Conservation (phyloP, 331 rosid species). For the Quercus tomentella region DNA sequence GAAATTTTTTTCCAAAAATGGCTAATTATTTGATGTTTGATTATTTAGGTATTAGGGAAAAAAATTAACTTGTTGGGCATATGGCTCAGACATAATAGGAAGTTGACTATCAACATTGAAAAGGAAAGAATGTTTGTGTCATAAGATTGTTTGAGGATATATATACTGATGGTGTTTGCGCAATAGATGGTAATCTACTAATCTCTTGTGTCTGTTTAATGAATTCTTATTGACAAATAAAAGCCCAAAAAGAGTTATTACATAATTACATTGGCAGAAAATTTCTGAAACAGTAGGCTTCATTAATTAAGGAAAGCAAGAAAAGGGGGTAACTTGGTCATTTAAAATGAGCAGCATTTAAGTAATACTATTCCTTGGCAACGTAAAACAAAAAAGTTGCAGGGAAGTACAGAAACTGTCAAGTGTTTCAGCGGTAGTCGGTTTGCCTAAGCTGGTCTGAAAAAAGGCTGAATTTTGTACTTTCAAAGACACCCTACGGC, state of each 20-base stretch:
- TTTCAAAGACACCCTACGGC: constrained; percentile 1
- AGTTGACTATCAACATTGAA: neutral
- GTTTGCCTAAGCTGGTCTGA: constrained; percentile 19
- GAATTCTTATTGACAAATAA: neutral
- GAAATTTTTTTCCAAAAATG: too few relatives aligned
- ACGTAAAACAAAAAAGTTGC: neutral
- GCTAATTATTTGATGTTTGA: too few relatives aligned
- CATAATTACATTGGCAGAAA: too few relatives aligned
- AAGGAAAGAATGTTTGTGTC: neutral
- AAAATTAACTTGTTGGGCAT: neutral
- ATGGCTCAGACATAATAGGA: neutral
- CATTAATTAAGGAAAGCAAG: constrained; percentile 13
- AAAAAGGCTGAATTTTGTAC: constrained; percentile 41
- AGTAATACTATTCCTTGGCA: constrained; percentile 12
- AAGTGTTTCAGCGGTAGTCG: constrained; percentile 24
- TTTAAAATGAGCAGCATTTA: neutral
- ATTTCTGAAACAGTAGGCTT: neutral
- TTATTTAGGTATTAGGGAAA: neutral
- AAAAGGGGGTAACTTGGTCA: neutral
- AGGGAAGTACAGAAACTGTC: constrained; percentile 25
- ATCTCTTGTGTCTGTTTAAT: neutral
- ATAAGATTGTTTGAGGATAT: neutral
- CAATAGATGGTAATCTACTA: neutral
- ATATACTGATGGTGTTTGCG: neutral
- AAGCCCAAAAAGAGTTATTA: neutral